Evolutionary conservation across 2,329 filamentous ascomycete species (phyloP).

Genomic region (Ophioceras dolichostomum): DNA sequence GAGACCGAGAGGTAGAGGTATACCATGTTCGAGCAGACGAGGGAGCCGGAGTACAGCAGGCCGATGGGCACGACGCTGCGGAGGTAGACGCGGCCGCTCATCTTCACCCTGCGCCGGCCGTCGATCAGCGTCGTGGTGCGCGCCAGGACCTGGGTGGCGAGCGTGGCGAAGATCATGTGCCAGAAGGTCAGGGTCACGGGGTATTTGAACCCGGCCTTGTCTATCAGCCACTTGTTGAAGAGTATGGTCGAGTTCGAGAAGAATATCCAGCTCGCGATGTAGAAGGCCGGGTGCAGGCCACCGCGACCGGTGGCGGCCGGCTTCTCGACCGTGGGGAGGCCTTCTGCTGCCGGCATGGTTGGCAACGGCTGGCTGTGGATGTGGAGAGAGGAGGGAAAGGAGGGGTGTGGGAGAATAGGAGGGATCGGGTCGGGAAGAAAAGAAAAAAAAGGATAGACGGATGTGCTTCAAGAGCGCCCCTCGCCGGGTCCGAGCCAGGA

Average conservation of each 20-base stretch:
- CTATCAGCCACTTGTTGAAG: conserved; percentile 86
- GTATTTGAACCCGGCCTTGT: conserved; percentile 52
- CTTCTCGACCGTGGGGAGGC: conserved; percentile 13
- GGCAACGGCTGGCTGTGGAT: too few species aligned
- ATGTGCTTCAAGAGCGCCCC: too few species aligned
- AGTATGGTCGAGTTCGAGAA: conserved; percentile 77
- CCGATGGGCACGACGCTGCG: conserved; percentile 88
- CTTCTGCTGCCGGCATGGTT: too few species aligned
- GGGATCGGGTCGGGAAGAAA: too few species aligned
- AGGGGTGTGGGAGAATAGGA: too few species aligned
- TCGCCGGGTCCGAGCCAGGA: too few species aligned
- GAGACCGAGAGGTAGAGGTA: conserved; percentile 89
- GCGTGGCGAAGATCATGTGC: conserved; percentile 81
- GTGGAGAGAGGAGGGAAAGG: too few species aligned
- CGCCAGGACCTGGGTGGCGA: conserved; percentile 85
- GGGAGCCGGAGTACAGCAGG: conserved; percentile 80
- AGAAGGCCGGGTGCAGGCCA: conserved; percentile 20
- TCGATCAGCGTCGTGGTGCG: conserved; percentile 80
- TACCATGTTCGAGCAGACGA: conserved; percentile 90
- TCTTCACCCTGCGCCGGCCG: conserved; percentile 85
- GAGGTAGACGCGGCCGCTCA: conserved; percentile 84
- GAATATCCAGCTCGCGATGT: conserved; percentile 58
- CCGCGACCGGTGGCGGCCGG: conserved; percentile 9
- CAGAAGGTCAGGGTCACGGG: conserved; percentile 77
- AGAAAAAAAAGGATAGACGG: too few species aligned